A percentile compares a stretch with the other conserved stretches of the same genome.
phyloP scores from a whole-genome alignment of 2,329 filamentous ascomycete genomes.

The Alternaria incomplexa region DNA sequence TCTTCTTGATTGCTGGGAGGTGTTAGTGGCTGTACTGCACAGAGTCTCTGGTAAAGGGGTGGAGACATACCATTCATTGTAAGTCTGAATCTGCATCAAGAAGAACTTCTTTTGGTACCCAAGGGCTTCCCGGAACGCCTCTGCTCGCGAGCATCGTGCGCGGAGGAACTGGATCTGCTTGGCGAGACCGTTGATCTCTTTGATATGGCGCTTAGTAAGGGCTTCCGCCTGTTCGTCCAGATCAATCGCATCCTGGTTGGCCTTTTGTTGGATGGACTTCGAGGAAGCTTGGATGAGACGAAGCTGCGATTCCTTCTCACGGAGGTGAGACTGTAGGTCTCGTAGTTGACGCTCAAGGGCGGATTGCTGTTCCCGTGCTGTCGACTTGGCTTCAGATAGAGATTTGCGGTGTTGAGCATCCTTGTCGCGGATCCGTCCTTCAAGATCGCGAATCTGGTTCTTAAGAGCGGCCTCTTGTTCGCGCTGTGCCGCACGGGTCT shows the following conservation, averaged over 20 bases:
- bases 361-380: constrained; percentile 50
- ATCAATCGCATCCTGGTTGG: constrained; percentile 37
- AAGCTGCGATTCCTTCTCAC: constrained; percentile 35
- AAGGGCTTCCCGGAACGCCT: constrained; percentile 77
- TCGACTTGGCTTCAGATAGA: constrained; percentile 34
- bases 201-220: constrained; percentile 72
- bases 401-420: constrained; percentile 37
- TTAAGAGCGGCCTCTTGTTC: constrained; percentile 49
- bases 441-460: constrained; percentile 58
- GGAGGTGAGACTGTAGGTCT: constrained; percentile 28
- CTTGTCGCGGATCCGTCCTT: constrained; percentile 37
- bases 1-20: constrained; percentile 85
- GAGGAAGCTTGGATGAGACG: constrained; percentile 35
- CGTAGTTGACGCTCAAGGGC: constrained; percentile 58
- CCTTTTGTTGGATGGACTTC: constrained; percentile 37
- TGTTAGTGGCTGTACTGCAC: constrained; percentile 19
- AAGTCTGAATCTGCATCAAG: constrained; percentile 78
- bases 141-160: constrained; percentile 79
- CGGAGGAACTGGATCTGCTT: constrained; percentile 93
- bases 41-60: neutral
- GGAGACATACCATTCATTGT: constrained; percentile 82
- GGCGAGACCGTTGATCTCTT: constrained; percentile 79
- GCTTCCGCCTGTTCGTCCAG: constrained; percentile 60
- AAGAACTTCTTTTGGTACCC: constrained; percentile 89
- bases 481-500: constrained; percentile 64